These are phyloP conservation scores for Tillandsia leiboldiana DNA, from an alignment of 176 grass and related monocot species.

Conservation along the genomic window DNA sequence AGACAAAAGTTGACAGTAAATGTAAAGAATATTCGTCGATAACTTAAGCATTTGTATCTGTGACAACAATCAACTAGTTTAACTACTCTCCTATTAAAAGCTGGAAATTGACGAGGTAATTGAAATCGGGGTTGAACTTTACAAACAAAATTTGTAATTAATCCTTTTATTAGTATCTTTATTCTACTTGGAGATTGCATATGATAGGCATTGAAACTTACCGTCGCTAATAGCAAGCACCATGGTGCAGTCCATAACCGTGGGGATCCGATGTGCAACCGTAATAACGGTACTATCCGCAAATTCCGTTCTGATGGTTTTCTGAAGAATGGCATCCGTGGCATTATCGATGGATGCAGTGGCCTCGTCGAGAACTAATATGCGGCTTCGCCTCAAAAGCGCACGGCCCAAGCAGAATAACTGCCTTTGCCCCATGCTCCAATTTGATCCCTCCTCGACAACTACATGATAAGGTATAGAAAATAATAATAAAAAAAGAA, in stretches of 20 bases:
- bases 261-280: conserved; percentile 76
- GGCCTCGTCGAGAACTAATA: conserved; percentile 86
- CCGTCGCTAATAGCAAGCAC: conserved; percentile 77
- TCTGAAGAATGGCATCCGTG: conserved; percentile 85
- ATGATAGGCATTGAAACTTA: conserved; percentile 12
- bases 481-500: background rate
- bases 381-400: conserved; percentile 52
- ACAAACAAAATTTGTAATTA: too few relatives aligned
- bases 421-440: conserved; percentile 99
- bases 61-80: too few relatives aligned
- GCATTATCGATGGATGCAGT: conserved; percentile 83
- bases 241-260: conserved; percentile 74
- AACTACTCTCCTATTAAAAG: too few relatives aligned
- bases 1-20: too few relatives aligned
- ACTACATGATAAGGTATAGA: conserved; percentile 28
- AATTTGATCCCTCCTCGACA: conserved; percentile 79
- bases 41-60: too few relatives aligned
- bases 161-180: too few relatives aligned
- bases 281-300: conserved; percentile 77
- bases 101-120: too few relatives aligned
- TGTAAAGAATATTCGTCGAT: too few relatives aligned
- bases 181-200: background rate
- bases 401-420: conserved; percentile 80
- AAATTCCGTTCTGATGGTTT: conserved; percentile 72
- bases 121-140: too few relatives aligned